Evolutionary conservation across 1,284 basidiomycete genomes (phyloP).

Genomic region (Golubevia pallescens): DNA sequence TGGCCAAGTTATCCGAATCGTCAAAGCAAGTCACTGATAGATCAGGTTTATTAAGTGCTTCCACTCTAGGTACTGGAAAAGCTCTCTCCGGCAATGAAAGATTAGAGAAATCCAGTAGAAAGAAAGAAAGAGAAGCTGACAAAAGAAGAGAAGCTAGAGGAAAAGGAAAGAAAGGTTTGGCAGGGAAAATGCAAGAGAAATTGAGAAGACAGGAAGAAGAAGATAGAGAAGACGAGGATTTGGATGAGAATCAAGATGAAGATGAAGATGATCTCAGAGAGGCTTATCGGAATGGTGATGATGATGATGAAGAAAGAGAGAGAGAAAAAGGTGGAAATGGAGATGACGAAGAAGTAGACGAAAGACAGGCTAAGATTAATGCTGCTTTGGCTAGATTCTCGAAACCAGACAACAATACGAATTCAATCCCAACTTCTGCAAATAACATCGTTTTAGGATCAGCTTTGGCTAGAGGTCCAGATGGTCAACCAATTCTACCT

Average conservation of each 20-base stretch:
- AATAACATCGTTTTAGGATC: slow-evolving; percentile 33
- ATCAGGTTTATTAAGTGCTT: slow-evolving; percentile 45
- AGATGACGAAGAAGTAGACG: neutral
- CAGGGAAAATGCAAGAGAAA: slow-evolving; percentile 38
- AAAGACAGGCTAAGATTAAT: neutral
- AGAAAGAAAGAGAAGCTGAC: slow-evolving; percentile 17
- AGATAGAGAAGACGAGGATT: slow-evolving; percentile 12
- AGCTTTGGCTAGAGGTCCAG: slow-evolving; percentile 43
- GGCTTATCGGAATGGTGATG: no score
- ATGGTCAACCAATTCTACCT: slow-evolving; percentile 36
- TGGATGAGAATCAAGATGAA: neutral
- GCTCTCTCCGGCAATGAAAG: slow-evolving; percentile 25
- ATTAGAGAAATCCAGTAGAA: slow-evolving; percentile 39
- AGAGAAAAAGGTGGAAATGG: neutral
- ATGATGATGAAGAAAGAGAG: neutral
- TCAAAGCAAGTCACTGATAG: slow-evolving; percentile 46
- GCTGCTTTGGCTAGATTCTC: neutral
- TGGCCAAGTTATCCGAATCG: slow-evolving; percentile 44
- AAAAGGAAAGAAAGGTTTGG: slow-evolving; percentile 23
- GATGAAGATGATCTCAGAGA: neutral
- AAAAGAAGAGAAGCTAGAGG: slow-evolving; percentile 3
- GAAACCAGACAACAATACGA: neutral
- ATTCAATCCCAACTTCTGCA: slow-evolving; percentile 7
- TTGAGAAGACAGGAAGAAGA: slow-evolving; percentile 9
- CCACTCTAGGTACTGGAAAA: slow-evolving; percentile 55